These are phyloP conservation scores for Barbatosphaeria neglecta DNA, from an alignment of 495 filamentous ascomycete genomes.

Conservation along the genomic window DNA sequence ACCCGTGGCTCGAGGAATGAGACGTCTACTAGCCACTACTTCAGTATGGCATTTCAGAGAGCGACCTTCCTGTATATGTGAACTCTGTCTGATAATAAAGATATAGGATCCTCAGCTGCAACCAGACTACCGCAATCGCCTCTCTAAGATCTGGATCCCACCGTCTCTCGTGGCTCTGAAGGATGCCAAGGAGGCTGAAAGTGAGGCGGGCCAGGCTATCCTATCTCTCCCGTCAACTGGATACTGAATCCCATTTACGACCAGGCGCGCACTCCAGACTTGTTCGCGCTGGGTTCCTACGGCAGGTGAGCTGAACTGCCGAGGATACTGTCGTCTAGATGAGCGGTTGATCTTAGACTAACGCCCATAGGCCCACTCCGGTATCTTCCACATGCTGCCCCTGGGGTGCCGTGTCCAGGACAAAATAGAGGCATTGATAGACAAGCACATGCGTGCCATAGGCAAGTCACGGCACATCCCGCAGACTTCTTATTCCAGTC, in stretches of 20 bases:
- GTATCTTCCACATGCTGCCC: slow-evolving; percentile 87
- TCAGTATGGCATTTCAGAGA: background rate
- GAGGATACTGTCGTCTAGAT: background rate
- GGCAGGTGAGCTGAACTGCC: slow-evolving; percentile 41
- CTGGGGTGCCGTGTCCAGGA: slow-evolving; percentile 82
- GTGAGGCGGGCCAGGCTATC: slow-evolving; percentile 23
- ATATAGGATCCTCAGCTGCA: background rate
- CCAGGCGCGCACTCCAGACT: slow-evolving; percentile 65
- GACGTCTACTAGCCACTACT: background rate
- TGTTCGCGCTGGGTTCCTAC: slow-evolving; percentile 66
- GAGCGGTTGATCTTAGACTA: background rate
- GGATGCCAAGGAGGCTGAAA: slow-evolving; percentile 24
- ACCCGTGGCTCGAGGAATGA: background rate
- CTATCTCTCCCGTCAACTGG: slow-evolving; percentile 3
- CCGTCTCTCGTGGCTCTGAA: slow-evolving; percentile 52
- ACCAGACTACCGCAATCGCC: slow-evolving; percentile 22
- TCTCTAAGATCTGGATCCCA: slow-evolving; percentile 68
- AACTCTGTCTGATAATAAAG: background rate
- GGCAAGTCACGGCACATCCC: slow-evolving; percentile 34
- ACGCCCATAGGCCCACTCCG: slow-evolving; percentile 56
- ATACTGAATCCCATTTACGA: slow-evolving; percentile 4
- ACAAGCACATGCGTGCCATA: slow-evolving; percentile 73
- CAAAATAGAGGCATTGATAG: slow-evolving; percentile 75
- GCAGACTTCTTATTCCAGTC: no score
- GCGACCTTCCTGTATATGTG: background rate